phyloP scores from a whole-genome alignment of 805 yeast genomes.

The Candida namnaoensis region DNA sequence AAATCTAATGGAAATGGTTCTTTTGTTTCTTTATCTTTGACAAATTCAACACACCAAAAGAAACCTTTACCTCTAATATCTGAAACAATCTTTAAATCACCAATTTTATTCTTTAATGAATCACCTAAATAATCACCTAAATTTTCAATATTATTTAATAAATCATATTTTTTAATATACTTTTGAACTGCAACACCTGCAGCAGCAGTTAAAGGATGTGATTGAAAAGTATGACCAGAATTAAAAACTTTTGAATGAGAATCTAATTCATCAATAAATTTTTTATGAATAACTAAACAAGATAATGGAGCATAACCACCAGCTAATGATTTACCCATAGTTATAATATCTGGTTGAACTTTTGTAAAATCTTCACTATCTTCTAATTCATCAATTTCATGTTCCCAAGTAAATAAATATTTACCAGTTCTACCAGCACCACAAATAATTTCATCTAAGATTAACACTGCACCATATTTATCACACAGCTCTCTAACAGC shows the following conservation, averaged over 20 bases:
- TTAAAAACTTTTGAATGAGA: slow-evolving; percentile 18
- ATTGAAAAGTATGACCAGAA: slow-evolving; percentile 43
- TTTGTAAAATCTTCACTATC: slow-evolving; percentile 1
- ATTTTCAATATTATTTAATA: slow-evolving; percentile 30
- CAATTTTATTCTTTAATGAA: slow-evolving; percentile 20
- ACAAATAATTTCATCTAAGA: slow-evolving; percentile 49
- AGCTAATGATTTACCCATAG: slow-evolving; percentile 40
- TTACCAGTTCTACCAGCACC: slow-evolving; percentile 46
- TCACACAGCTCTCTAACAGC: slow-evolving; percentile 37
- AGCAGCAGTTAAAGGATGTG: slow-evolving; percentile 35
- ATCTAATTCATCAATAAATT: slow-evolving; percentile 25
- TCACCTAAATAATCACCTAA: slow-evolving; percentile 36
- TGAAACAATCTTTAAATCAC: slow-evolving; percentile 29
- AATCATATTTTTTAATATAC: slow-evolving; percentile 24
- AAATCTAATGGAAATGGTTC: slow-evolving; percentile 28
- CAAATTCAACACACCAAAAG: slow-evolving; percentile 46
- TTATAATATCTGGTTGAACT: slow-evolving; percentile 34
- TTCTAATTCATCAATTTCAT: slow-evolving; percentile 19
- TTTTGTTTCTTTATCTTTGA: slow-evolving; percentile 36
- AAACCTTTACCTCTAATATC: slow-evolving; percentile 48
- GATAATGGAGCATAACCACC: slow-evolving; percentile 42
- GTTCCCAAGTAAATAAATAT: slow-evolving; percentile 35
- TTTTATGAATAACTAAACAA: slow-evolving; percentile 28
- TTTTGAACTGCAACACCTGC: slow-evolving; percentile 38
- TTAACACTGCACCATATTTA: slow-evolving; percentile 40